Evolutionary conservation across 192 early-diverging fungal genomes (phyloP), one percentile per base, ranked within the genome.

Genomic region (Entomortierella chlamydospora): DNA sequence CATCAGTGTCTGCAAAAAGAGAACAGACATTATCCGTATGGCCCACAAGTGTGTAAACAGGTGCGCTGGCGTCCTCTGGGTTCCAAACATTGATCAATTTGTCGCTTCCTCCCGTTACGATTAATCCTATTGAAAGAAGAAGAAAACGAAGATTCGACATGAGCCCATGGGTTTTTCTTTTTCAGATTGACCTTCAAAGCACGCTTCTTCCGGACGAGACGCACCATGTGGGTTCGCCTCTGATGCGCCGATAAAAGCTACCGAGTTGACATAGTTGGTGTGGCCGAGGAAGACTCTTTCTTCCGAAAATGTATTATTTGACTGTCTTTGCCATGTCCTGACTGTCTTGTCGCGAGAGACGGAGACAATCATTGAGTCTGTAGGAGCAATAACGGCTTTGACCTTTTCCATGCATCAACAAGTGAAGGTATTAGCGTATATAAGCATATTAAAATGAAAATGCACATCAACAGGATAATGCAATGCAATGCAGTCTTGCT

Each of bases 11-110:
- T 2, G 88, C 85, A 10, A 83, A 88, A 25, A 99, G 82, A 0
- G 92, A 86, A 71, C 95, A 96, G 9, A 99, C 91, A 65, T 94
- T 98, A 29, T 93, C 94, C 0, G 86, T 84, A 72, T 99, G 98
- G 2, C 97, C 97, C 2, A 86, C 68, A 39, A 99, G 84, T 20
- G 85, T 88, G 49, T 79, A 88, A 0, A 94, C 37, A 5, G 95
- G 91, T 22, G 87, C 74, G 12, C 81, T 60, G 1, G 91, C 79
- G 50, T 86, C 68, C 7, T 76, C 57, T 5, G 90, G 90, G 50
- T 97, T 93, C 84, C 90, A 97, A 7, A 95, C 87, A 57, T 94
- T 86, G 33, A 98, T 94, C 20, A 86, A 59, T 66, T 94, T 96
- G 76, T 98, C 98, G 17, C 87, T 87, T 25, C 95, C 90, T 28